phyloP scores from a whole-genome alignment of 2,329 filamentous ascomycete genomes.

The Coniochaeta sp. region DNA sequence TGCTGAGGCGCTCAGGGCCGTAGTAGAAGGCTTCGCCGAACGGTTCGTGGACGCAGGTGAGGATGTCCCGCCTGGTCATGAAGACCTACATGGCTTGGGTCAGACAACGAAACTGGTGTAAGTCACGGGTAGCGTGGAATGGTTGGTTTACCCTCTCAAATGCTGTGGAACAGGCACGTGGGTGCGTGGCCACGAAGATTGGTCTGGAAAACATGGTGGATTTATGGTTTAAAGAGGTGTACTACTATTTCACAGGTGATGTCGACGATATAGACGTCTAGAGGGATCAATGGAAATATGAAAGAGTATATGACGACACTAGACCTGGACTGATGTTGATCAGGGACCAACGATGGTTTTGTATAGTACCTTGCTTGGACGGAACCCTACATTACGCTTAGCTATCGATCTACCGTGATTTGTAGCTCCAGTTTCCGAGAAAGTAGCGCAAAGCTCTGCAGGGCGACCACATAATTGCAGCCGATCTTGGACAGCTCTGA shows the following conservation, averaged over 20 bases:
- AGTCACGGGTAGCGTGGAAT: neutral
- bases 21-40: slow-evolving; percentile 97
- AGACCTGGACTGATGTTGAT: neutral
- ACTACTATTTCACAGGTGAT: neutral
- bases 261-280: neutral
- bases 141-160: slow-evolving; percentile 72
- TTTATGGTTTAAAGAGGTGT: neutral
- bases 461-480: neutral
- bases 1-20: slow-evolving; percentile 78
- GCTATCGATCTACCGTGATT: neutral
- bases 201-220: slow-evolving; percentile 1
- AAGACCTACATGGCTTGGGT: slow-evolving; percentile 59
- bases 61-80: slow-evolving; percentile 80
- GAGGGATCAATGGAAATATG: neutral
- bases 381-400: neutral
- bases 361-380: neutral
- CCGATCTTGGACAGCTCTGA: neutral
- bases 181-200: slow-evolving; percentile 81
- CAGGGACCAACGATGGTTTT: slow-evolving; percentile 1
- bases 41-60: slow-evolving; percentile 86
- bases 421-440: neutral
- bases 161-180: slow-evolving; percentile 89
- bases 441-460: slow-evolving; percentile 1
- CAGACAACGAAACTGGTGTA: neutral
- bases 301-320: neutral